These are phyloP conservation scores for Monilinia polystroma DNA, from an alignment of 2,329 filamentous ascomycete species.

Conservation along the genomic window DNA sequence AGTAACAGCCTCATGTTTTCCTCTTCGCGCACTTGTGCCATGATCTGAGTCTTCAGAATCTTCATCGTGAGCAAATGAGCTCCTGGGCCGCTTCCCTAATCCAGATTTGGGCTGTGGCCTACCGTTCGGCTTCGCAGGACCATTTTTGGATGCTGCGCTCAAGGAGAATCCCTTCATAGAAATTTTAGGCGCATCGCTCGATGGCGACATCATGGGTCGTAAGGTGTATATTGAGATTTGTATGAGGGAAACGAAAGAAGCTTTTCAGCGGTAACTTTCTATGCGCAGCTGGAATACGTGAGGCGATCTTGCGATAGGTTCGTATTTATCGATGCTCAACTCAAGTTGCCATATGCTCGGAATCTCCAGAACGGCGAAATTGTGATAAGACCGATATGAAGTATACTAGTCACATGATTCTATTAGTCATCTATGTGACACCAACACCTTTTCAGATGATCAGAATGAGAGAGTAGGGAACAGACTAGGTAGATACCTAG, in stretches of 20 bases:
- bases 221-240: slow-evolving; percentile 2
- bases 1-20: slow-evolving; percentile 49
- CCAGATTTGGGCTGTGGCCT: slow-evolving; percentile 34
- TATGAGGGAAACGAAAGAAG: background rate
- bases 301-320: background rate
- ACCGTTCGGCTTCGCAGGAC: slow-evolving; percentile 31
- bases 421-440: background rate
- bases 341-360: background rate
- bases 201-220: slow-evolving; percentile 32
- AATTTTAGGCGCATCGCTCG: slow-evolving; percentile 38
- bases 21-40: slow-evolving; percentile 42
- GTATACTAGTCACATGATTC: background rate
- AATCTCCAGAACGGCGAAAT: too few species aligned
- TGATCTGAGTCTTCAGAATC: slow-evolving; percentile 47
- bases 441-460: too few species aligned
- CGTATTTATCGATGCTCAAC: too few species aligned
- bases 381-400: too few species aligned
- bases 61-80: slow-evolving; percentile 58
- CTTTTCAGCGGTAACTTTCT: background rate
- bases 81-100: slow-evolving; percentile 45
- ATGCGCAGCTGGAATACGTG: background rate
- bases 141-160: slow-evolving; percentile 39
- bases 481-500: too few species aligned
- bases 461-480: too few species aligned
- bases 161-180: slow-evolving; percentile 45